Conservation (phyloP, 495 filamentous ascomycete genomes). For the Endocarpon pusillum region DNA sequence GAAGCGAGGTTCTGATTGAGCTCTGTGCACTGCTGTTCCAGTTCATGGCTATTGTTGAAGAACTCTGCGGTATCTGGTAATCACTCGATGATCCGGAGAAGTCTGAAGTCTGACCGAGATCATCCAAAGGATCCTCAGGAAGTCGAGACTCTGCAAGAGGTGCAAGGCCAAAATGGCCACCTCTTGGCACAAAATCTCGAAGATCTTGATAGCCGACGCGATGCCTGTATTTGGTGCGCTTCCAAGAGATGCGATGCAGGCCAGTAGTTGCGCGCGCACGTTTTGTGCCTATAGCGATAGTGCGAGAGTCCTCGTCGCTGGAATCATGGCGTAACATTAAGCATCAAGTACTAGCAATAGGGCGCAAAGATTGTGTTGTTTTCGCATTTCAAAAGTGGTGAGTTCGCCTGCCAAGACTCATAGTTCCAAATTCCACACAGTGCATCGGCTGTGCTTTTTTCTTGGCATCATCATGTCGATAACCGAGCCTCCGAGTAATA, state of each 20-base stretch:
- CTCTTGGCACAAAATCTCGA: slow-evolving; percentile 23
- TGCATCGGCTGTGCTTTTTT: no score
- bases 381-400: background rate
- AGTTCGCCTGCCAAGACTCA: background rate
- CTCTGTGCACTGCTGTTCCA: slow-evolving; percentile 6
- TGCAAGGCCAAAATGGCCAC: slow-evolving; percentile 19
- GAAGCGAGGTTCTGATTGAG: background rate
- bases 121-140: slow-evolving; percentile 5
- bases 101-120: slow-evolving; percentile 18
- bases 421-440: no score
- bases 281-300: slow-evolving; percentile 22
- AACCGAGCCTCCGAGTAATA: no score
- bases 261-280: slow-evolving; percentile 10
- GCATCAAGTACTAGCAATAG: background rate
- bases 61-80: slow-evolving; percentile 9
- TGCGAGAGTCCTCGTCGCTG: slow-evolving; percentile 28
- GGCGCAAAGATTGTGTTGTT: background rate
- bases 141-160: slow-evolving; percentile 13
- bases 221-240: slow-evolving; percentile 15
- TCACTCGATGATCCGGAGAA: slow-evolving; percentile 15
- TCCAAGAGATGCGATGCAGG: slow-evolving; percentile 15
- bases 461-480: no score
- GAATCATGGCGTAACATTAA: slow-evolving; percentile 14
- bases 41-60: slow-evolving; percentile 3
- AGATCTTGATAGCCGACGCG: slow-evolving; percentile 11